Percentiles rank a stretch among this genome's conserved stretches.
phyloP scores from a whole-genome alignment of 441 rosid species.

The Metrosideros polymorpha region DNA sequence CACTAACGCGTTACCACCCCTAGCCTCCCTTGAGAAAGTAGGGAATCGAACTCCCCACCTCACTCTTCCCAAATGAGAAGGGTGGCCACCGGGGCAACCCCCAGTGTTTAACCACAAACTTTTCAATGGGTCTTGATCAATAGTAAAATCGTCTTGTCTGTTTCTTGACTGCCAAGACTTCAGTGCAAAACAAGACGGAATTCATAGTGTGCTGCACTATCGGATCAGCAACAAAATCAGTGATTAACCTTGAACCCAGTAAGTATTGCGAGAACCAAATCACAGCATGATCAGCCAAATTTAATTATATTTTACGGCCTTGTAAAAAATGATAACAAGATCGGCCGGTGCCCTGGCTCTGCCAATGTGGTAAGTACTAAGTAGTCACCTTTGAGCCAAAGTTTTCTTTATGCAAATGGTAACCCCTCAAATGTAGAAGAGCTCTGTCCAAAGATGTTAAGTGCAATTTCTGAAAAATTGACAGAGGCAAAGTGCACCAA shows the following conservation, averaged over 20 bases:
- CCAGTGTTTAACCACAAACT: background rate
- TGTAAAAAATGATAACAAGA: background rate
- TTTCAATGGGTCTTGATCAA: background rate
- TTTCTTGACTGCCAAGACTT: background rate
- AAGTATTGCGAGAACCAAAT: background rate
- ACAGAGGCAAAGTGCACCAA: background rate
- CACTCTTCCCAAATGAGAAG: no score
- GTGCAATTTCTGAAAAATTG: background rate
- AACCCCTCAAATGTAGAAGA: background rate
- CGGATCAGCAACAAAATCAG: background rate
- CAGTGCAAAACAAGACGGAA: background rate
- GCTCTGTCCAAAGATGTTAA: background rate
- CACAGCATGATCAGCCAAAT: background rate
- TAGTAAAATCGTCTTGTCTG: background rate
- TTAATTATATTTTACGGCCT: background rate
- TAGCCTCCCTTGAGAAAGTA: no score
- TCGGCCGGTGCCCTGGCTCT: background rate
- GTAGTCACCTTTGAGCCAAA: background rate
- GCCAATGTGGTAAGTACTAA: background rate
- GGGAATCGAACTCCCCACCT: no score
- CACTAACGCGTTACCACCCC: no score
- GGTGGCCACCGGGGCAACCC: no score
- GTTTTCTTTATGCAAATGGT: background rate
- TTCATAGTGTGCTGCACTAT: background rate
- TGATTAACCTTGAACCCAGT: background rate